Percentiles rank a stretch among this genome's conserved stretches.
Conservation (phyloP, 1,139 yeast species). For the Candida glucosophila region DNA sequence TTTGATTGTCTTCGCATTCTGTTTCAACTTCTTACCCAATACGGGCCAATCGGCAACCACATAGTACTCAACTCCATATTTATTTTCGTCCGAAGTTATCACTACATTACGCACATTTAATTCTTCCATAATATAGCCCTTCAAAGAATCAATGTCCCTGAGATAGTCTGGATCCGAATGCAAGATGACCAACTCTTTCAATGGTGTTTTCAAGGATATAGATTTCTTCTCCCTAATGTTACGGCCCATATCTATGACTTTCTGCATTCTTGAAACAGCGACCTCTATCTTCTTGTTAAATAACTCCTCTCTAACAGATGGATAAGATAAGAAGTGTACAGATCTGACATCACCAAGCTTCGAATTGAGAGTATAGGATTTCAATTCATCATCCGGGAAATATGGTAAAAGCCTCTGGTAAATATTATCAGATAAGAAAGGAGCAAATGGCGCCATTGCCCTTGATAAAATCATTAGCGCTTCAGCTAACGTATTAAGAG, state of each 20-base stretch:
- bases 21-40: conserved; percentile 92
- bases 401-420: conserved; percentile 65
- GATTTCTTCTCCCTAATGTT: conserved; percentile 92
- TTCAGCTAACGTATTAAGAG: conserved; percentile 84
- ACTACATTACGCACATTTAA: conserved; percentile 83
- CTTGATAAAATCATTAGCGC: conserved; percentile 82
- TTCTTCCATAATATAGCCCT: conserved; percentile 79
- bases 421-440: conserved; percentile 86
- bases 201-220: conserved; percentile 91
- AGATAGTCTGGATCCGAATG: conserved; percentile 72
- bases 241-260: conserved; percentile 93
- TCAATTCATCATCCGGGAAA: conserved; percentile 49
- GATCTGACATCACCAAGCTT: conserved; percentile 56
- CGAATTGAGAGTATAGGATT: conserved; percentile 31
- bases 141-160: conserved; percentile 68
- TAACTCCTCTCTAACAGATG: conserved; percentile 74
- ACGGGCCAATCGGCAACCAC: conserved; percentile 99
- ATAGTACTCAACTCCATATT: conserved; percentile 83
- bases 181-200: conserved; percentile 77
- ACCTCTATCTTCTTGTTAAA: conserved; percentile 71
- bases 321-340: conserved; percentile 88
- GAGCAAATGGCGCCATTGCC: conserved; percentile 99
- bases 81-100: conserved; percentile 84
- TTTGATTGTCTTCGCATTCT: conserved; percentile 89
- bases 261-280: conserved; percentile 93